phyloP scores from a whole-genome alignment of 2,329 filamentous ascomycete species.

The Fusarium devonianum region DNA sequence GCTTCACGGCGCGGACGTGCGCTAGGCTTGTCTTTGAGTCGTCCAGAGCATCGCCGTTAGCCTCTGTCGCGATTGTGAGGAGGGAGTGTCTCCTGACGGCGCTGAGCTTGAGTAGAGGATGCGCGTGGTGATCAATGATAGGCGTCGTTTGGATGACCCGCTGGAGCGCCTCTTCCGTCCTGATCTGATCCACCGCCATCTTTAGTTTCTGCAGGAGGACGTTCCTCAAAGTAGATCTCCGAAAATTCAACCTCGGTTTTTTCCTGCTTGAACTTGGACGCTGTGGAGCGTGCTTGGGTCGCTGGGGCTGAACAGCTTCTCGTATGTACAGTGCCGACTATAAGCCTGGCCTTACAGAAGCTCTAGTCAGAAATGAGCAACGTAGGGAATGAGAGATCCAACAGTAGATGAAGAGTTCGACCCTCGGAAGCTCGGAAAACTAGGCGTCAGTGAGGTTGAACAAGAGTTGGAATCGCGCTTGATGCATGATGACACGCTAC shows the following conservation, averaged over 20 bases:
- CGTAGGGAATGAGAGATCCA: not conserved
- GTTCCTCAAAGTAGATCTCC: not conserved
- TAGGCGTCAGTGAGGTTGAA: constrained; percentile 5
- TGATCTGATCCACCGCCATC: constrained; percentile 23
- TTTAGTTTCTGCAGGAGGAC: not conserved
- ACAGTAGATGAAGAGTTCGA: not conserved
- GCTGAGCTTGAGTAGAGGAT: constrained; percentile 67
- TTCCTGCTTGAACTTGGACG: not conserved
- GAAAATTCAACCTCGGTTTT: not conserved
- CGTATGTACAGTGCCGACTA: not conserved
- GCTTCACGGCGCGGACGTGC: constrained; percentile 72
- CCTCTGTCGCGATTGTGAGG: constrained; percentile 74
- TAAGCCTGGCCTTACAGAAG: not conserved
- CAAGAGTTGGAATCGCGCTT: not conserved
- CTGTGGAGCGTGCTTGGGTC: not conserved
- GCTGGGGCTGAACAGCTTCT: not conserved
- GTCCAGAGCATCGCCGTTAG: constrained; percentile 70
- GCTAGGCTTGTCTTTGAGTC: constrained; percentile 69
- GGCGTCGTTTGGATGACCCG: constrained; percentile 61
- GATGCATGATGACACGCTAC: constrained; percentile 16
- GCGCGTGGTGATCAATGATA: constrained; percentile 77
- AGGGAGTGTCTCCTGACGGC: constrained; percentile 57
- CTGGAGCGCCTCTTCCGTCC: constrained; percentile 39
- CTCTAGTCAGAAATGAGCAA: too few relatives aligned
- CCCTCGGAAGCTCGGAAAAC: constrained; percentile 2